These are phyloP conservation scores for Malus orientalis DNA, from an alignment of 306 rosid species.

Conservation along the genomic window DNA sequence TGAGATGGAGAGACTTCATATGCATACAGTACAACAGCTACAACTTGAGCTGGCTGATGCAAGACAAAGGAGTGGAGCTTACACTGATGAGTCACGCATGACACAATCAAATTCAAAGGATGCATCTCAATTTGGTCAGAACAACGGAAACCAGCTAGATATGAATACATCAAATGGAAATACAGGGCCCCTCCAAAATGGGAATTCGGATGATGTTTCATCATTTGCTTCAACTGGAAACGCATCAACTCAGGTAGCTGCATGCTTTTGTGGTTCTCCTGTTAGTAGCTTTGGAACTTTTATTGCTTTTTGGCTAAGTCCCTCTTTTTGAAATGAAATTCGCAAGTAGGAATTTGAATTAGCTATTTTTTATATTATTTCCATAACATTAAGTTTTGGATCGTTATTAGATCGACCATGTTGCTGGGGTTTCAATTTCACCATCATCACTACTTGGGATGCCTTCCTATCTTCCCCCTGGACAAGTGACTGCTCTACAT, in stretches of 20 bases:
- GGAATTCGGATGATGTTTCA: constrained; percentile 51
- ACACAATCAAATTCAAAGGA: constrained; percentile 54
- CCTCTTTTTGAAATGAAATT: background rate
- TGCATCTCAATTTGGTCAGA: constrained; percentile 57
- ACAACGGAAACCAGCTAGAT: constrained; percentile 61
- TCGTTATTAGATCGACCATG: constrained; percentile 52
- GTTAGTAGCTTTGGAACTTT: background rate
- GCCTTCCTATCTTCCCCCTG: constrained; percentile 84
- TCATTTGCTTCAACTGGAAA: constrained; percentile 57
- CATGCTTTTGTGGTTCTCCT: background rate
- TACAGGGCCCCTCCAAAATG: constrained; percentile 52
- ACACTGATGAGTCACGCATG: constrained; percentile 51
- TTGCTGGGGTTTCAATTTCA: constrained; percentile 55
- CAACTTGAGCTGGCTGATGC: constrained; percentile 86
- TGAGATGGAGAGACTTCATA: constrained; percentile 88
- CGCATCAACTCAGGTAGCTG: constrained; percentile 53
- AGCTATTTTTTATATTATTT: background rate
- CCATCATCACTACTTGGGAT: constrained; percentile 80
- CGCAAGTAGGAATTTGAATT: background rate
- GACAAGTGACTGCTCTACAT: constrained; percentile 77
- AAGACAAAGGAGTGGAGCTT: constrained; percentile 69
- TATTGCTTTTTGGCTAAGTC: background rate
- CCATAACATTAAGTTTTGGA: background rate
- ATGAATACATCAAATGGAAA: constrained; percentile 50
- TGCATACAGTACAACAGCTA: constrained; percentile 79